Evolutionary conservation across 257 asterid species (phyloP).

Genomic region (Leonotis leonurus): DNA sequence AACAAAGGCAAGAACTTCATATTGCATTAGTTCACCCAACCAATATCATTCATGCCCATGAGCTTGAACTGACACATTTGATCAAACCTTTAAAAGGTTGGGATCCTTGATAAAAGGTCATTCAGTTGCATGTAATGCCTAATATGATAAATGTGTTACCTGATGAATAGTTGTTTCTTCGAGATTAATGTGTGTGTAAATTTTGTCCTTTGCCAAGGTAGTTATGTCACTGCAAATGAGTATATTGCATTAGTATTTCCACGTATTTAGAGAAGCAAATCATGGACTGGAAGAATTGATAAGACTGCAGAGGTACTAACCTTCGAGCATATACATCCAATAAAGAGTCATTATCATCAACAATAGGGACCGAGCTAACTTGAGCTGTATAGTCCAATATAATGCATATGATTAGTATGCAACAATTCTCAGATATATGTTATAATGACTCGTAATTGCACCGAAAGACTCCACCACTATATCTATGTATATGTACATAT

Average conservation of each 20-base stretch:
- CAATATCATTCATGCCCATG: no score
- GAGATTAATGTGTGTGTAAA: constrained; percentile 71
- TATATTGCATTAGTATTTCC: neutral
- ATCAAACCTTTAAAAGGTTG: no score
- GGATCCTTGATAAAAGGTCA: neutral
- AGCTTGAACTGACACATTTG: no score
- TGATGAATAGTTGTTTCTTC: constrained; percentile 80
- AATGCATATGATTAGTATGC: constrained; percentile 3
- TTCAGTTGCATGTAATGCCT: neutral
- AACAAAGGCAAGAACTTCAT: neutral
- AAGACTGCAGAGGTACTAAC: constrained; percentile 40
- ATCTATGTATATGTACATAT: neutral
- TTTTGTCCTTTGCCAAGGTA: constrained; percentile 81
- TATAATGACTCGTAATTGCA: neutral
- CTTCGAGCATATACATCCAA: constrained; percentile 87
- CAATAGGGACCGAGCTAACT: constrained; percentile 89
- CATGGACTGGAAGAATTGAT: neutral
- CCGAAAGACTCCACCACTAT: neutral
- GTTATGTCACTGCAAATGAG: constrained; percentile 73
- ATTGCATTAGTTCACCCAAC: neutral
- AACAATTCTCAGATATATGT: neutral
- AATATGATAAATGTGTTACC: constrained; percentile 29
- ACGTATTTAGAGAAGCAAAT: neutral
- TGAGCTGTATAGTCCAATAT: constrained; percentile 47
- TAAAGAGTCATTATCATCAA: constrained; percentile 83